These are phyloP conservation scores for Diaporthe caulivora DNA, from an alignment of 2,329 filamentous ascomycete genomes.

Conservation along the genomic window DNA sequence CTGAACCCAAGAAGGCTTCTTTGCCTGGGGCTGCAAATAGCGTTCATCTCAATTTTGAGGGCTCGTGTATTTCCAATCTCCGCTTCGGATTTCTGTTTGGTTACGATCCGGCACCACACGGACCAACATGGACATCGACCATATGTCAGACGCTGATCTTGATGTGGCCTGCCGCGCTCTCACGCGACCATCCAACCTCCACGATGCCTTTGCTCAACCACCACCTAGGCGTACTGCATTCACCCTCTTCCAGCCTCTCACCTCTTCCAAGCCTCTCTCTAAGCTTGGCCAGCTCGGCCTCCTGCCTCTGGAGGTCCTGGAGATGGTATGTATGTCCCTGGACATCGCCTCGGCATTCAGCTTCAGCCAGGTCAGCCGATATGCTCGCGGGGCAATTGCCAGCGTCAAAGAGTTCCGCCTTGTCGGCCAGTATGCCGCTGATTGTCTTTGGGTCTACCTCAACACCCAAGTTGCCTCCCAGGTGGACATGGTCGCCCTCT, in stretches of 20 bases:
- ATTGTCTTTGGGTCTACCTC: slow-evolving; percentile 12
- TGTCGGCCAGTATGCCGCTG: background rate
- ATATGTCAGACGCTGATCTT: background rate
- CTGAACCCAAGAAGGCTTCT: too few relatives aligned
- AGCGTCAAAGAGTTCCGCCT: background rate
- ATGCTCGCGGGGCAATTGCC: slow-evolving; percentile 4
- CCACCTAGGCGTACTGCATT: background rate
- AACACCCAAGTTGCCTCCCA: slow-evolving; percentile 13
- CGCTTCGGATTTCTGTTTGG: background rate
- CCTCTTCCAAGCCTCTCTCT: background rate
- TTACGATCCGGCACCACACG: background rate
- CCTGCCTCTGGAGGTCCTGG: slow-evolving; percentile 1
- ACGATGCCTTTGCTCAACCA: background rate
- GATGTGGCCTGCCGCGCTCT: slow-evolving; percentile 6
- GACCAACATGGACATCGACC: background rate
- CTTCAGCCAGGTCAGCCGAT: slow-evolving; percentile 8
- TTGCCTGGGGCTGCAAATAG: background rate
- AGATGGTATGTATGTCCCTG: background rate
- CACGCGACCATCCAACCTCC: background rate
- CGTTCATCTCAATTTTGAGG: too few relatives aligned
- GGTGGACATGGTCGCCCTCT: background rate
- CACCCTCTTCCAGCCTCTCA: background rate
- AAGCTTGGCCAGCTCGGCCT: background rate
- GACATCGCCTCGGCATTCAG: slow-evolving; percentile 15
- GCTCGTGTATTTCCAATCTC: background rate